These are phyloP conservation scores for Phytophthora fragariae DNA, from an alignment of 352 stramenopile genomes.

Conservation along the genomic window DNA sequence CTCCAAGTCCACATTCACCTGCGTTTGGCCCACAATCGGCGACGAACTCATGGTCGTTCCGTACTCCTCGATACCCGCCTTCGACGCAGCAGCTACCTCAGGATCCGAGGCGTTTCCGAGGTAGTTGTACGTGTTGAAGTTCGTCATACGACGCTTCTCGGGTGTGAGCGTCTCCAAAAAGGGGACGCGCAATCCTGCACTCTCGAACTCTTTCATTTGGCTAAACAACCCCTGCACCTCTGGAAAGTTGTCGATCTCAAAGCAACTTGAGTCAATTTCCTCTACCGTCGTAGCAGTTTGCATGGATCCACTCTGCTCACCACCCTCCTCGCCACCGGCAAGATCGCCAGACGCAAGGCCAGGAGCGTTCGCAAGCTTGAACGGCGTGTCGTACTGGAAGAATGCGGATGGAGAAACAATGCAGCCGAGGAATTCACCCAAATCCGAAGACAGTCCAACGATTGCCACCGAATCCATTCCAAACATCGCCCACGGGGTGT, in stretches of 20 bases:
- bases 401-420: slow-evolving; percentile 75
- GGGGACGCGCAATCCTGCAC: slow-evolving; percentile 70
- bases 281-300: slow-evolving; percentile 56
- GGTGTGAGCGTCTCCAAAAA: slow-evolving; percentile 77
- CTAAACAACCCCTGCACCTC: slow-evolving; percentile 68
- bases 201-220: slow-evolving; percentile 82
- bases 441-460: slow-evolving; percentile 66
- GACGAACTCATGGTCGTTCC: slow-evolving; percentile 86
- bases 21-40: slow-evolving; percentile 79
- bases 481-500: slow-evolving; percentile 69
- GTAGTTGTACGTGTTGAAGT: slow-evolving; percentile 92
- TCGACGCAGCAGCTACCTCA: slow-evolving; percentile 58
- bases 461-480: slow-evolving; percentile 77
- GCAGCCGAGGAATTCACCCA: slow-evolving; percentile 73
- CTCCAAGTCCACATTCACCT: slow-evolving; percentile 78
- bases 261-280: slow-evolving; percentile 74
- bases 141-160: slow-evolving; percentile 77
- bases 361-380: slow-evolving; percentile 65
- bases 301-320: slow-evolving; percentile 20
- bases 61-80: slow-evolving; percentile 72
- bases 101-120: slow-evolving; percentile 74
- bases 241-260: slow-evolving; percentile 69
- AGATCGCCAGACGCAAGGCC: slow-evolving; percentile 65
- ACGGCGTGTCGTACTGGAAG: slow-evolving; percentile 74
- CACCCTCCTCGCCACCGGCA: slow-evolving; percentile 51